A percentile compares a stretch with the other conserved stretches of the same genome.
phyloP scores from a whole-genome alignment of 352 stramenopile genomes.

The Globisporangium heterothallicum region DNA sequence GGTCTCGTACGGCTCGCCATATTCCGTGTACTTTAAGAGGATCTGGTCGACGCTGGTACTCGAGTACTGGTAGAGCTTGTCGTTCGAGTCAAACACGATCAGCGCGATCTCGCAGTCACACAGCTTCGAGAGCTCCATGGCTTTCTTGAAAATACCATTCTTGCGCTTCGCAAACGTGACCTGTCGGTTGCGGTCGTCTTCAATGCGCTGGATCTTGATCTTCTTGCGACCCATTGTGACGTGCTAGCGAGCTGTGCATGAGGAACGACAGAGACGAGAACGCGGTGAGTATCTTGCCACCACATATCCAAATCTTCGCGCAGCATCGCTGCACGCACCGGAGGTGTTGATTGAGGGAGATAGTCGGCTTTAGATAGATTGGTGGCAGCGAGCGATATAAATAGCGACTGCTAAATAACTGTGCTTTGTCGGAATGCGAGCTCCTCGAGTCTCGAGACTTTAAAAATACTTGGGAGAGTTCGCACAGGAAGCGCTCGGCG shows the following conservation, averaged over 20 bases:
- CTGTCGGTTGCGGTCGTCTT: constrained; percentile 80
- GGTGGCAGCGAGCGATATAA: constrained; percentile 3
- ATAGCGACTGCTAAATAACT: no score
- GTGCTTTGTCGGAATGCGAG: background rate
- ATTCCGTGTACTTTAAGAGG: constrained; percentile 84
- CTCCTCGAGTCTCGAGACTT: background rate
- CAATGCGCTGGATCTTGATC: constrained; percentile 86
- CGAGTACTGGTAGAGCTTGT: constrained; percentile 83
- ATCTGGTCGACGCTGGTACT: constrained; percentile 81
- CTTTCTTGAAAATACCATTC: constrained; percentile 84
- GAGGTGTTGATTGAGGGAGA: no score
- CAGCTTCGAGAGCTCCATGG: constrained; percentile 84
- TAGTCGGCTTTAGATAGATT: background rate
- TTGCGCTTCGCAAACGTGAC: constrained; percentile 84
- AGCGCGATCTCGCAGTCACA: constrained; percentile 84
- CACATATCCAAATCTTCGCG: background rate
- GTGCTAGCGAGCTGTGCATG: no score
- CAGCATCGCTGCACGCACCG: background rate
- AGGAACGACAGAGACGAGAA: background rate
- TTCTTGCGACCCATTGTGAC: constrained; percentile 79
- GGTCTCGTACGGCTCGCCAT: constrained; percentile 73
- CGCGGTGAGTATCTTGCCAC: background rate
- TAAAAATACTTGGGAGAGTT: constrained; percentile 5
- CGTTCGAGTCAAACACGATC: constrained; percentile 85
- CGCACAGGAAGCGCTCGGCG: background rate